Conservation (phyloP, 2,329 filamentous ascomycete species). For the Dothideomycetidae sp. region DNA sequence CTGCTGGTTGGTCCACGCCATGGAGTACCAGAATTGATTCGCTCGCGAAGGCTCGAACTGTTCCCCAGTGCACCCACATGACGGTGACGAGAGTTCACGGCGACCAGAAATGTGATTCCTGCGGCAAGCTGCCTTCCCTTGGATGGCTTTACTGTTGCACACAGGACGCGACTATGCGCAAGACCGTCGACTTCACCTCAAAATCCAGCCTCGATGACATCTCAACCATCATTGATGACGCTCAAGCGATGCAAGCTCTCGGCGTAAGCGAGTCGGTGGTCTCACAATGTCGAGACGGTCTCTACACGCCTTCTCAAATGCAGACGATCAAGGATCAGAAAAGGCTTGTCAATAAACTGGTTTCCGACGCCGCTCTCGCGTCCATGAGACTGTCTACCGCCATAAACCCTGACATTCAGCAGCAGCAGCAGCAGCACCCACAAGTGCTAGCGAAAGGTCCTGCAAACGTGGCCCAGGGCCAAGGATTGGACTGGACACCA, state of each 20-base stretch:
- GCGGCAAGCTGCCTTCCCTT: constrained; percentile 39
- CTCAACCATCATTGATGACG: not conserved
- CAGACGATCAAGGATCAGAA: constrained; percentile 30
- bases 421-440: no score
- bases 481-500: not conserved
- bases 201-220: not conserved
- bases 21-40: no score
- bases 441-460: no score
- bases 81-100: constrained; percentile 54
- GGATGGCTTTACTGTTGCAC: constrained; percentile 65
- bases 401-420: not conserved
- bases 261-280: constrained; percentile 28
- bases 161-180: constrained; percentile 41
- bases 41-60: no score
- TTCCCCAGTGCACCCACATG: constrained; percentile 48
- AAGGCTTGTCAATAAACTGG: constrained; percentile 19
- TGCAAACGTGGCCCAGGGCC: no score
- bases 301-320: constrained; percentile 31
- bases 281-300: constrained; percentile 27
- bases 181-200: constrained; percentile 25
- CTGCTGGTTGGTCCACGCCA: no score
- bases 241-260: constrained; percentile 12
- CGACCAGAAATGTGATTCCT: constrained; percentile 42
- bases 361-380: constrained; percentile 9
- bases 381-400: not conserved